phyloP scores from a whole-genome alignment of 1,139 yeast genomes.

The Lodderomyces oxycetoniae region DNA sequence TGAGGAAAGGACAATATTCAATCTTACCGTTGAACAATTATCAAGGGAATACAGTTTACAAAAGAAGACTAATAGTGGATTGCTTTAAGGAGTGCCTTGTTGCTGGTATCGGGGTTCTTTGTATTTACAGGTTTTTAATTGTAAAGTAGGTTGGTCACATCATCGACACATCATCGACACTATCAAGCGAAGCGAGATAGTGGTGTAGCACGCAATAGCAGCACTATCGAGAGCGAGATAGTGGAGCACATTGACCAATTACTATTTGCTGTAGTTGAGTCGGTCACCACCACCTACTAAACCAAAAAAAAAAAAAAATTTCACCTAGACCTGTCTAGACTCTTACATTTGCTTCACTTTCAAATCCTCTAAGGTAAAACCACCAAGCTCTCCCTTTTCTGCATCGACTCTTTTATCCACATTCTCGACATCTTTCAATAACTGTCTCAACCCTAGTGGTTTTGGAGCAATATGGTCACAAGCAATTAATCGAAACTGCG shows the following conservation, averaged over 20 bases:
- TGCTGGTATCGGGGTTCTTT: conserved; percentile 1
- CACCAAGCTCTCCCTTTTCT: conserved; percentile 27
- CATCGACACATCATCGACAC: no score
- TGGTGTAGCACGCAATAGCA: no score
- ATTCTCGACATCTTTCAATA: conserved; percentile 19
- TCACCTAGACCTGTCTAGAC: no score
- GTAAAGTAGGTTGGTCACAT: conserved; percentile 1
- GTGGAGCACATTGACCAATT: no score
- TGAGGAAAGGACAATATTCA: not conserved
- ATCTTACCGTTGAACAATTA: conserved; percentile 4
- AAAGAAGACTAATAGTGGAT: conserved; percentile 3
- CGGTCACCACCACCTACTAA: no score
- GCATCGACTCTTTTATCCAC: conserved; percentile 16
- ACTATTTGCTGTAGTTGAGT: no score
- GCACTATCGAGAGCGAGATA: no score
- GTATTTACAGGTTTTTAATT: conserved; percentile 3
- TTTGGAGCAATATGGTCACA: conserved; percentile 26
- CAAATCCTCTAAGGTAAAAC: conserved; percentile 1
- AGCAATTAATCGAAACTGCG: conserved; percentile 30
- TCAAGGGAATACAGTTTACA: conserved; percentile 1
- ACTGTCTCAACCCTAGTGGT: conserved; percentile 22
- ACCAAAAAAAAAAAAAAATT: no score
- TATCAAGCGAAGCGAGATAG: no score
- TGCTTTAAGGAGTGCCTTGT: conserved; percentile 1
- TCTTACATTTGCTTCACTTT: not conserved